Evolutionary conservation across 2,329 filamentous ascomycete genomes (phyloP), one percentile per base, ranked within the genome.

Genomic region (Fusarium odoratissimum): DNA sequence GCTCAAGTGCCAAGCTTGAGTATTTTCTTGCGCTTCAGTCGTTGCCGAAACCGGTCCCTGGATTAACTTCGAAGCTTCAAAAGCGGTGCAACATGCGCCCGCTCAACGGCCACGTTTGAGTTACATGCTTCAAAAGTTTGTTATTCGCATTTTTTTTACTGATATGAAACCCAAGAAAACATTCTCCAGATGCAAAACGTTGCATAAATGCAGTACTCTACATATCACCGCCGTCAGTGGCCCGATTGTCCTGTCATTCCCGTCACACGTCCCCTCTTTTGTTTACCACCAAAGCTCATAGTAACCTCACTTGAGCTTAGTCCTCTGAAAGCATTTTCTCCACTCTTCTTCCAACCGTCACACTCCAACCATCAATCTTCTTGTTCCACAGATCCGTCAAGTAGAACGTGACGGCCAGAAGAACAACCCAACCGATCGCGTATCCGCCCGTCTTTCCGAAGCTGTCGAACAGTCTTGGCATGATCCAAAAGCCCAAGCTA

Each of bases 401-500:
- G 35, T 81, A 83, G 62, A 84, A 64, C 1, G 81, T 79, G 2
- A 81, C 63, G 16, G 57, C 70, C 56, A 83, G 49, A 37, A 83
- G 46, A 11, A 77, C 45, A 11, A 79, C 60, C 69, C 78, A 84
- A 6, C 82, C 82, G 6, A 83, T 63, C 1, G 77, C 60, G 41
- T 78, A 82, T 0, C 79, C 82, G 3, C 67, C 67, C 4, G 63
- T 62, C 23, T 74, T 71, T 9, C 82, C 81, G 19, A 84, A 77
- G 17, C 60, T 72, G 25, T 84, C 82, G 46, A 84, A 84, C 5
- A 84, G 72, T 13, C 81, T 72, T 9, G 82, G 82, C 82, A 84
- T 83, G 46, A 93, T 54, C 67, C 91, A 84, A 77, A 93, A 90
- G 42, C 90, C 90, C 8, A 92, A 67, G 4, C 84, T 84, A 83